These are phyloP conservation scores for Colletotrichum nymphaeae DNA, from an alignment of 2,329 filamentous ascomycete genomes.

Conservation along the genomic window DNA sequence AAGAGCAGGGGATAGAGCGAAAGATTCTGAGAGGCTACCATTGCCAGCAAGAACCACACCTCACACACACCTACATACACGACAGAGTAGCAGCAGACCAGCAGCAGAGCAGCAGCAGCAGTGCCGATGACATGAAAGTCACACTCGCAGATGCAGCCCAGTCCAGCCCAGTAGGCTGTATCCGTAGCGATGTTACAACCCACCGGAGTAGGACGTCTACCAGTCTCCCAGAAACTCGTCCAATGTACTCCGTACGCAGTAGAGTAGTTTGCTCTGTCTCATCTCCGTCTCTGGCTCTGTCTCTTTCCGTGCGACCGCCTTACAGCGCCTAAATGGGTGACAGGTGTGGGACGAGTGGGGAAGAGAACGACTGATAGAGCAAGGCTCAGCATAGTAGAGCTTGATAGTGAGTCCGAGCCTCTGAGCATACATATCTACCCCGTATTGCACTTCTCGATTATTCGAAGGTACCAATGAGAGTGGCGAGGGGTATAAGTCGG, in stretches of 20 bases:
- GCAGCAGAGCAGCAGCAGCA: background rate
- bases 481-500: conserved; percentile 20
- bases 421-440: background rate
- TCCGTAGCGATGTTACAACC: background rate
- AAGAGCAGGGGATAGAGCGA: background rate
- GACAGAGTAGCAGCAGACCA: background rate
- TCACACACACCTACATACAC: background rate
- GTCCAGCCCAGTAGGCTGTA: background rate
- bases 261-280: background rate
- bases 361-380: conserved; percentile 11
- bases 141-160: conserved; percentile 19
- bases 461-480: background rate
- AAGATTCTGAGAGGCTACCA: conserved; percentile 25
- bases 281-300: no score
- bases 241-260: background rate
- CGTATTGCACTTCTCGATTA: background rate
- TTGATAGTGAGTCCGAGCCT: background rate
- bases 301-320: conserved; percentile 11
- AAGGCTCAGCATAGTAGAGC: conserved; percentile 27
- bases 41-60: conserved; percentile 2
- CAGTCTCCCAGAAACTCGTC: background rate
- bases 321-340: conserved; percentile 28
- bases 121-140: background rate
- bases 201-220: background rate
- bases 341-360: conserved; percentile 22